These are phyloP conservation scores for Polyporus tsugae DNA, from an alignment of 1,284 basidiomycete genomes.

Conservation along the genomic window DNA sequence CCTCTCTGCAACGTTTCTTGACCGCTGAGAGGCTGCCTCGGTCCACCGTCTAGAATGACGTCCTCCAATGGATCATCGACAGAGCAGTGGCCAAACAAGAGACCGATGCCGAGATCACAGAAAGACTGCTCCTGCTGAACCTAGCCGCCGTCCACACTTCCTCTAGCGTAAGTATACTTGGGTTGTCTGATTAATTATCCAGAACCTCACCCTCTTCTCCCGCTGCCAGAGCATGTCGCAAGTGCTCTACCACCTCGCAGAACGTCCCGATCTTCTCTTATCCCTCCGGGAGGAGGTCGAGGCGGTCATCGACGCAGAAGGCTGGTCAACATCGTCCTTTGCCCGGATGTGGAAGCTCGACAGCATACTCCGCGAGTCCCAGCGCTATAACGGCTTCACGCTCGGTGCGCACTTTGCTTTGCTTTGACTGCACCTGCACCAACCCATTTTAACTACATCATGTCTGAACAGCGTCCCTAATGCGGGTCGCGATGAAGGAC, in stretches of 20 bases:
- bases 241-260: constrained; percentile 29
- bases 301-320: constrained; percentile 45
- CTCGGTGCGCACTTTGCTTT: constrained; percentile 23
- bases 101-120: constrained; percentile 41
- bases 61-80: constrained; percentile 55
- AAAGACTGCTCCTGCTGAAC: constrained; percentile 45
- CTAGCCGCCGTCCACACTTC: constrained; percentile 53
- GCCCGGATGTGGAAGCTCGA: constrained; percentile 53
- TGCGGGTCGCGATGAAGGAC: constrained; percentile 42
- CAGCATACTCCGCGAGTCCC: constrained; percentile 55
- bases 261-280: constrained; percentile 47
- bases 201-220: constrained; percentile 8
- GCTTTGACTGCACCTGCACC: constrained; percentile 8
- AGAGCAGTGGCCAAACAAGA: constrained; percentile 43
- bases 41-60: constrained; percentile 47
- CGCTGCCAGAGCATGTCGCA: constrained; percentile 18
- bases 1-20: too few relatives aligned
- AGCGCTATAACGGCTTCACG: constrained; percentile 43
- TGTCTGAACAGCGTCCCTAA: constrained; percentile 33
- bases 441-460: constrained; percentile 27
- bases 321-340: constrained; percentile 53
- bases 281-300: constrained; percentile 52
- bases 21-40: neutral
- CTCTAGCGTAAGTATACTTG: constrained; percentile 35
- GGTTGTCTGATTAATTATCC: neutral